These are phyloP conservation scores for Aspergillus olivimuriae DNA, from an alignment of 495 filamentous ascomycete genomes.

Conservation along the genomic window DNA sequence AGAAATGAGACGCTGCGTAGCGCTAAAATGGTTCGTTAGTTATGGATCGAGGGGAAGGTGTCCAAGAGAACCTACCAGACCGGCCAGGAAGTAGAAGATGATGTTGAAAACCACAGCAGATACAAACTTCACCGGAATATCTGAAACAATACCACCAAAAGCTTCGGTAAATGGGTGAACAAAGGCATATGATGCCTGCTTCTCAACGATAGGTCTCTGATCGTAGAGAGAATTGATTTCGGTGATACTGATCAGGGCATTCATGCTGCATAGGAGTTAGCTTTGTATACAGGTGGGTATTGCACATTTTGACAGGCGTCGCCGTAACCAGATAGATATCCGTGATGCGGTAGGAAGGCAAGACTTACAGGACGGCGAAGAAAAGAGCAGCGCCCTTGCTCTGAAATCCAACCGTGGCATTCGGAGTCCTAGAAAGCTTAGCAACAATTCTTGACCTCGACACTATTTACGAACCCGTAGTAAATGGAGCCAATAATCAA, in stretches of 20 bases:
- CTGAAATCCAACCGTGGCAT: constrained; percentile 62
- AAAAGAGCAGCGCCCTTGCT: constrained; percentile 78
- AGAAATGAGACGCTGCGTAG: constrained; percentile 49
- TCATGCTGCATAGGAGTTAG: constrained; percentile 39
- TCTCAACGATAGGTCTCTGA: constrained; percentile 58
- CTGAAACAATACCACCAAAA: constrained; percentile 50
- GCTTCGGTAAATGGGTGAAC: constrained; percentile 58
- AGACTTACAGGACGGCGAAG: constrained; percentile 80
- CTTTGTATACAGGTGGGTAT: too few relatives aligned
- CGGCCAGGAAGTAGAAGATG: constrained; percentile 54
- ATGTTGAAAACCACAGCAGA: constrained; percentile 46
- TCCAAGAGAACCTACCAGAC: constrained; percentile 28
- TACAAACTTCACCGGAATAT: constrained; percentile 52
- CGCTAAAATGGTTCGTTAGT: constrained; percentile 21
- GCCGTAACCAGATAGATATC: too few relatives aligned
- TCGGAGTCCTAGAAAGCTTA: constrained; percentile 45
- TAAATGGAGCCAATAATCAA: constrained; percentile 85
- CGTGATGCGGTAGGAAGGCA: not conserved
- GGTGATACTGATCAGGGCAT: constrained; percentile 46
- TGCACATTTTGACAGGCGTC: too few relatives aligned
- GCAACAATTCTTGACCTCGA: not conserved
- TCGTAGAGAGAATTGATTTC: constrained; percentile 58
- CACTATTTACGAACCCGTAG: constrained; percentile 49
- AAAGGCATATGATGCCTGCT: constrained; percentile 60
- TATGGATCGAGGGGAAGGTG: not conserved